Conservation (phyloP, 352 stramenopile genomes). For the Globisporangium middletonii region DNA sequence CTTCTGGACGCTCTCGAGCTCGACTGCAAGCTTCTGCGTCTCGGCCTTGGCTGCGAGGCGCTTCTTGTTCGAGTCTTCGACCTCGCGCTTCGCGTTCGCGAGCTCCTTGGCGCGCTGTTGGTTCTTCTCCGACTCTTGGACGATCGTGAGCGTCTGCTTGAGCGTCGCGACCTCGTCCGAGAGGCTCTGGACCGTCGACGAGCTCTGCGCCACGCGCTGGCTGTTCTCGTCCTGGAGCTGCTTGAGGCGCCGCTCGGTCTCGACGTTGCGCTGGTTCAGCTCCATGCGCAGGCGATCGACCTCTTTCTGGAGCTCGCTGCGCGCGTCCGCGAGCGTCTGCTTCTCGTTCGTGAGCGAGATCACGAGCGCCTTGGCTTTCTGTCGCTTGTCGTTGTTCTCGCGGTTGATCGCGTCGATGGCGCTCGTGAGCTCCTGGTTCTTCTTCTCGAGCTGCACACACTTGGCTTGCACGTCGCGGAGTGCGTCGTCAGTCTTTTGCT, state of each 20-base stretch:
- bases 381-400: constrained; percentile 58
- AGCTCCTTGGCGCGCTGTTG: constrained; percentile 67
- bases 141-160: constrained; percentile 46
- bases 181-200: constrained; percentile 39
- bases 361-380: constrained; percentile 67
- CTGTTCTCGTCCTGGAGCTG: constrained; percentile 52
- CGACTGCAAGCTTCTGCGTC: constrained; percentile 70
- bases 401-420: constrained; percentile 39
- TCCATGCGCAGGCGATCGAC: constrained; percentile 71
- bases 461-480: constrained; percentile 30
- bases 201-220: constrained; percentile 37
- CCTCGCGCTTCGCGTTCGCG: constrained; percentile 55
- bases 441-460: constrained; percentile 40
- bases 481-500: constrained; percentile 35
- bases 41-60: constrained; percentile 72
- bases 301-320: constrained; percentile 48
- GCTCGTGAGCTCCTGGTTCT: constrained; percentile 41
- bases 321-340: constrained; percentile 37
- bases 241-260: constrained; percentile 60
- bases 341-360: constrained; percentile 64
- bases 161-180: constrained; percentile 54
- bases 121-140: constrained; percentile 66
- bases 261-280: constrained; percentile 68
- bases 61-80: constrained; percentile 81
- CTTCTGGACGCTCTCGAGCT: constrained; percentile 70